A percentile compares a stretch with the other conserved stretches of the same genome.
These are phyloP conservation scores for Blastobotrys elegans DNA, from an alignment of 1,139 yeast genomes.

Conservation along the genomic window DNA sequence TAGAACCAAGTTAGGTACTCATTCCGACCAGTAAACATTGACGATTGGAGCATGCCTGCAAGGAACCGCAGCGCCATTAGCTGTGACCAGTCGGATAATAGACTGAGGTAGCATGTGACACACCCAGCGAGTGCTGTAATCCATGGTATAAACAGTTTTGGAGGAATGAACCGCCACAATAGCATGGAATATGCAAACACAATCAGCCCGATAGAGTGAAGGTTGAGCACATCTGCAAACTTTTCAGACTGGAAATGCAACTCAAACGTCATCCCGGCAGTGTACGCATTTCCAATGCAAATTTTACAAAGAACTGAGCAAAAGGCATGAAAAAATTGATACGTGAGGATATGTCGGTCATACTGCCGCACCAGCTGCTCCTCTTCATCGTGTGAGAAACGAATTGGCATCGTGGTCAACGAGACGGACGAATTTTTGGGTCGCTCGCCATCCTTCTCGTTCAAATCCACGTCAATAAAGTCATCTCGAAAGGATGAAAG, in stretches of 20 bases:
- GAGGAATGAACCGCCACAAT: constrained; percentile 2
- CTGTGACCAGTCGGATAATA: background rate
- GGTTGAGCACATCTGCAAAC: constrained; percentile 8
- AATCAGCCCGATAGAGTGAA: background rate
- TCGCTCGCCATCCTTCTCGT: too few species aligned
- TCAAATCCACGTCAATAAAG: background rate
- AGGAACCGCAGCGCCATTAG: constrained; percentile 5
- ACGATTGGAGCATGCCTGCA: background rate
- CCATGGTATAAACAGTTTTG: constrained; percentile 4
- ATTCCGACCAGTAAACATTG: background rate
- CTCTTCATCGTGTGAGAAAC: constrained; percentile 6
- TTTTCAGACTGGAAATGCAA: background rate
- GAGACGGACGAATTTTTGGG: background rate
- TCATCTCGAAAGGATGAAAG: too few species aligned
- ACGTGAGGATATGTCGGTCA: constrained; percentile 6
- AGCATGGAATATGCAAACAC: background rate
- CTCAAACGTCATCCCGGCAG: constrained; percentile 4
- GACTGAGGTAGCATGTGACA: background rate
- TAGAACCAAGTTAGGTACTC: constrained; percentile 7
- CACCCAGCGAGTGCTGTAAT: constrained; percentile 2
- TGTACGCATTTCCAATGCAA: constrained; percentile 8
- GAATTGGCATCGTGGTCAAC: background rate
- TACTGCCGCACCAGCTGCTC: background rate
- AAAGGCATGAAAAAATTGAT: background rate
- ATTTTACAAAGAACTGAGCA: background rate